Evolutionary conservation across 768 basidiomycete genomes (phyloP).

Genomic region (Phlebiopsis gigantea): DNA sequence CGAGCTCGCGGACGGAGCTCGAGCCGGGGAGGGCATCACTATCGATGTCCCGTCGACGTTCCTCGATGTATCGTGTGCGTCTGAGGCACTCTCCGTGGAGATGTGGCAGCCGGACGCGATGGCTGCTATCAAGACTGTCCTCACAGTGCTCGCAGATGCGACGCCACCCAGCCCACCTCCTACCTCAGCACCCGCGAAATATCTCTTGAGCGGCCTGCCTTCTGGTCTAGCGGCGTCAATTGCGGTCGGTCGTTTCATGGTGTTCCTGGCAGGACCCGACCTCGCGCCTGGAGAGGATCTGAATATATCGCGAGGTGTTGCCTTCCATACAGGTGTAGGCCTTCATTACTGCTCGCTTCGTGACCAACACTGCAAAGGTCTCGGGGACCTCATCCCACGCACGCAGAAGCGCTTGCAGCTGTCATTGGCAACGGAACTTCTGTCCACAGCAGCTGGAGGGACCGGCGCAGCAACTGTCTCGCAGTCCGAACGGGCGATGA

Average conservation of each 20-base stretch:
- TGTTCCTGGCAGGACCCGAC: conserved; percentile 75
- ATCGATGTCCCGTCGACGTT: conserved; percentile 39
- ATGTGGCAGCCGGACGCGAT: conserved; percentile 58
- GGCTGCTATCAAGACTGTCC: conserved; percentile 40
- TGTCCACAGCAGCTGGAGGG: conserved; percentile 39
- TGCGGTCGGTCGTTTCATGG: conserved; percentile 54
- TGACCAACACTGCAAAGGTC: conserved; percentile 11
- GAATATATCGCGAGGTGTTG: conserved; percentile 65
- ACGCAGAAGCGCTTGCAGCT: conserved; percentile 49
- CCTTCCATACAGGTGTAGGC: conserved; percentile 46
- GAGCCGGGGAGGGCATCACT: conserved; percentile 29
- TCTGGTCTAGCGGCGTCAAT: conserved; percentile 51
- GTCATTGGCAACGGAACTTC: conserved; percentile 45
- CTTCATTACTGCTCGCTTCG: conserved; percentile 52
- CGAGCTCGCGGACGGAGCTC: conserved; percentile 40
- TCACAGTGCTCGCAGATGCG: conserved; percentile 28
- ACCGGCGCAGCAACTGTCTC: conserved; percentile 24
- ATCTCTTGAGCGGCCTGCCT: conserved; percentile 39
- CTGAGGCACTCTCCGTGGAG: conserved; percentile 59
- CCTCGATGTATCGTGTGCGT: conserved; percentile 41
- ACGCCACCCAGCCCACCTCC: not conserved
- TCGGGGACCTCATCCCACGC: conserved; percentile 29
- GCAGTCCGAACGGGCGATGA: conserved; percentile 35
- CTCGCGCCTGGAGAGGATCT: conserved; percentile 67
- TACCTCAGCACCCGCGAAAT: conserved; percentile 5